Percentiles rank a stretch among this genome's conserved stretches.
Conservation (phyloP, 176 grass and related monocot genomes). For the Themeda triandra region DNA sequence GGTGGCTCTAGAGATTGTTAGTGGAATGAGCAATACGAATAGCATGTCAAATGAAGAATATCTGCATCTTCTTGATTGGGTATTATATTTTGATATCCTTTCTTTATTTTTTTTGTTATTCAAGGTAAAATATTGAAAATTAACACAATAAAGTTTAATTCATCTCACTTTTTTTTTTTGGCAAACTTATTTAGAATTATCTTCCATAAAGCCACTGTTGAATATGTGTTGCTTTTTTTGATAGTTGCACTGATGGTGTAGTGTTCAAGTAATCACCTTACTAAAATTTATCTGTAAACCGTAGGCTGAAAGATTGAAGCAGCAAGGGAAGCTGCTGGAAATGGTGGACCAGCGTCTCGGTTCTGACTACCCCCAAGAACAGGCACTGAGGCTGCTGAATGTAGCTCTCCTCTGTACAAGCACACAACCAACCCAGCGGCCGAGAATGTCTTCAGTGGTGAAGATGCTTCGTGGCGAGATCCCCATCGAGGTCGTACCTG, state of each 20-base stretch:
- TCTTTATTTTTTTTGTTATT: not conserved
- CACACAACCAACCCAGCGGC: conserved; percentile 50
- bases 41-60: conserved; percentile 60
- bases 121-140: not conserved
- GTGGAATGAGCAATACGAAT: conserved; percentile 64
- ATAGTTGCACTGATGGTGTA: not conserved
- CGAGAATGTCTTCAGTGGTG: conserved; percentile 72
- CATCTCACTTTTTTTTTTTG: no score
- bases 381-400: conserved; percentile 60
- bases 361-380: conserved; percentile 53
- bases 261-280: not conserved
- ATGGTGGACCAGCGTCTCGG: conserved; percentile 59
- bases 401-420: conserved; percentile 71
- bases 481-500: conserved; percentile 38
- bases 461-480: conserved; percentile 60
- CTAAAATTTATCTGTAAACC: conserved; percentile 5
- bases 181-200: not conserved
- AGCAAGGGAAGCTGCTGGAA: conserved; percentile 69
- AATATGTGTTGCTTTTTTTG: not conserved
- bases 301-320: conserved; percentile 61
- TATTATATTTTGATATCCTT: conserved; percentile 27
- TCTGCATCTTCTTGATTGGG: conserved; percentile 87
- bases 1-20: conserved; percentile 70
- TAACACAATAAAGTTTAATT: not conserved
- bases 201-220: not conserved